Base-by-base conservation (phyloP, 805 yeast species). In the Candida endomychidarum region DNA sequence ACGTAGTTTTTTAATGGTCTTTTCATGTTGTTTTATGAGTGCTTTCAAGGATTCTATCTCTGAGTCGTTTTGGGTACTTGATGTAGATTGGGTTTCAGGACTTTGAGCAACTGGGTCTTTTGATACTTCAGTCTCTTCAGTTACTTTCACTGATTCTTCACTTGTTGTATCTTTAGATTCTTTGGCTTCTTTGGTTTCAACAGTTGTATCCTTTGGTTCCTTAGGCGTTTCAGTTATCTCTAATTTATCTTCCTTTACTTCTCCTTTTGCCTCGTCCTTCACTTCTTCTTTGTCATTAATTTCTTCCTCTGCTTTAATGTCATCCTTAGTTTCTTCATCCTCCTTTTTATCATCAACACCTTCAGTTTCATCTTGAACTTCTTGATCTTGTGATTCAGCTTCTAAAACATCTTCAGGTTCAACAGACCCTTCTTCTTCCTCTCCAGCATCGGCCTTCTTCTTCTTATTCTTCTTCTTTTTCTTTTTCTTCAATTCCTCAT, bases 401-500 rank as follows among this genome's bases (percentile, higher is more conserved):
- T 43, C 54, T 3, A 34, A 26, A 8, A 37, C 31, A 3, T 37
- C 56, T 27, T 35, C 46, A 11, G 24, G 34, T 19, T 30, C 34
- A 8, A 30, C 24, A 3, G 34, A 30, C 17, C 17, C 34, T 25
- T 49, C 51, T 17, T 28, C 40, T 20, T 48, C 51, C 8, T 24
- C 43, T 8, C 23, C 27, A 10, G 42, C 51, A 9, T 43, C 25
- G 9, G 41, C 40, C 14, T 30, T 29, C 20, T 25, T 29, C 45
- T 29, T 41, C 50, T 46, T 67, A 34, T 42, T 43, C 31, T 37
- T 41, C 26, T 22, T 21, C 56, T 77, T 77, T 67, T 80, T 68
- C 54, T 70, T 67, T 48, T 68, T 70, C 61, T 78, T 84, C 68
- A 84, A 63, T 52, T 82, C 86, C 43, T 83, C 89, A 49, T 70